Percentiles rank a stretch among this genome's conserved stretches.
Conservation (phyloP, 2,329 filamentous ascomycete genomes). For the Pestalotiopsis sp. region DNA sequence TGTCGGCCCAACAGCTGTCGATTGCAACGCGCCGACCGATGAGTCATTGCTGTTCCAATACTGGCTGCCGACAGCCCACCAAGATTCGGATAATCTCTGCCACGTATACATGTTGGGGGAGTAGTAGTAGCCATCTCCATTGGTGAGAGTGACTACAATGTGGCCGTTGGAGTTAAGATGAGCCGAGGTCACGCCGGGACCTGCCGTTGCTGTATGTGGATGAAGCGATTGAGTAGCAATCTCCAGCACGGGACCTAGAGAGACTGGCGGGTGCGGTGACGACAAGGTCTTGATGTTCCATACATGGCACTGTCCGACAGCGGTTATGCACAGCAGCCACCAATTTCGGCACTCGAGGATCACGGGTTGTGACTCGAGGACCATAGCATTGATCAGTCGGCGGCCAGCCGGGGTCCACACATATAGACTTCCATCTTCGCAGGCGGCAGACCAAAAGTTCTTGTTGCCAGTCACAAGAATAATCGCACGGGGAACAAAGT, state of each 20-base stretch:
- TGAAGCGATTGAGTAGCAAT: constrained; percentile 79
- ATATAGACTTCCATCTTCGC: constrained; percentile 88
- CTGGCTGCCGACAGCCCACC: constrained; percentile 97
- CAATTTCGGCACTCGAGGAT: constrained; percentile 88
- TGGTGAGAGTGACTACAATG: constrained; percentile 86
- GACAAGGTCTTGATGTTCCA: constrained; percentile 87
- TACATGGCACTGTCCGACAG: constrained; percentile 85
- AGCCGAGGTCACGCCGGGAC: constrained; percentile 85
- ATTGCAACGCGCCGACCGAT: constrained; percentile 77
- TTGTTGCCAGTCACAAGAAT: constrained; percentile 89
- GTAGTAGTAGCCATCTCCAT: constrained; percentile 93
- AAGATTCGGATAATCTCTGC: constrained; percentile 94
- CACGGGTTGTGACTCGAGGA: constrained; percentile 89
- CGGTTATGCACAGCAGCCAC: constrained; percentile 88
- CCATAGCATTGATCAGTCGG: constrained; percentile 78
- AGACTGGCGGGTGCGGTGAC: constrained; percentile 86
- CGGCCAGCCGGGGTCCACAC: constrained; percentile 92
- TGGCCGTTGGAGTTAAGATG: constrained; percentile 86
- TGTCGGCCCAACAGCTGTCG: constrained; percentile 63
- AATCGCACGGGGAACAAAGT: constrained; percentile 83
- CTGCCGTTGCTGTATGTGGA: constrained; percentile 71
- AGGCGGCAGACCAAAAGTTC: constrained; percentile 88
- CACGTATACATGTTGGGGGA: constrained; percentile 82
- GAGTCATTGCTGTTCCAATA: constrained; percentile 99
- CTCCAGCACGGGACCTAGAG: constrained; percentile 84